A percentile compares a stretch with the other conserved stretches of the same genome.
These are phyloP conservation scores for Corylus avellana DNA, from an alignment of 306 rosid genomes.

Conservation along the genomic window DNA sequence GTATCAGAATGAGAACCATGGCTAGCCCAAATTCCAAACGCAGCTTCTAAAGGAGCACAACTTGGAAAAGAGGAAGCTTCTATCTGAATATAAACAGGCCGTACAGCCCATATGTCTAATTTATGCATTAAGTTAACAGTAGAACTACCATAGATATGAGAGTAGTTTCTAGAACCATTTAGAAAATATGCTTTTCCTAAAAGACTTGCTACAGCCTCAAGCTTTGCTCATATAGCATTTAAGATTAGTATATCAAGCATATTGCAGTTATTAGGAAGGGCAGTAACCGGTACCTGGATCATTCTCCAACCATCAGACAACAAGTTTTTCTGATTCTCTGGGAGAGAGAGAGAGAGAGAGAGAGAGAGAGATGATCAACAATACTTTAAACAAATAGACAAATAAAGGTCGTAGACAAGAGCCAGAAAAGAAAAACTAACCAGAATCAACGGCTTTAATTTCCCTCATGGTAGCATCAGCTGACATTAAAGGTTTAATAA, in stretches of 20 bases:
- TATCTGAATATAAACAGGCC: no score
- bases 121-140: not conserved
- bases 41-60: no score
- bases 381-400: not conserved
- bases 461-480: slow-evolving; percentile 97
- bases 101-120: no score
- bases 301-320: slow-evolving; percentile 89
- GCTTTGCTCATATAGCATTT: not conserved
- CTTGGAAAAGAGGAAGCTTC: no score
- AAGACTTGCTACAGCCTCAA: not conserved
- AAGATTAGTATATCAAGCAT: slow-evolving; percentile 12
- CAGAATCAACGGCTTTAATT: slow-evolving; percentile 98
- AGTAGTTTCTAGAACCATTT: no score
- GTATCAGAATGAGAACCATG: no score
- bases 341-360: slow-evolving; percentile 5
- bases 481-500: slow-evolving; percentile 86
- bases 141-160: not conserved
- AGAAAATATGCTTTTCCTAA: no score
- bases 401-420: slow-evolving; percentile 8
- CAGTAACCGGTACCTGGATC: slow-evolving; percentile 65
- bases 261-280: slow-evolving; percentile 9
- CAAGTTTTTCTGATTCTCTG: slow-evolving; percentile 93
- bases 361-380: not conserved
- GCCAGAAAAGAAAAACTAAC: slow-evolving; percentile 40
- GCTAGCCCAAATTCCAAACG: no score